Evolutionary conservation across 805 yeast species (phyloP), one percentile per base, ranked within the genome.

Genomic region (Candida morakotiae): DNA sequence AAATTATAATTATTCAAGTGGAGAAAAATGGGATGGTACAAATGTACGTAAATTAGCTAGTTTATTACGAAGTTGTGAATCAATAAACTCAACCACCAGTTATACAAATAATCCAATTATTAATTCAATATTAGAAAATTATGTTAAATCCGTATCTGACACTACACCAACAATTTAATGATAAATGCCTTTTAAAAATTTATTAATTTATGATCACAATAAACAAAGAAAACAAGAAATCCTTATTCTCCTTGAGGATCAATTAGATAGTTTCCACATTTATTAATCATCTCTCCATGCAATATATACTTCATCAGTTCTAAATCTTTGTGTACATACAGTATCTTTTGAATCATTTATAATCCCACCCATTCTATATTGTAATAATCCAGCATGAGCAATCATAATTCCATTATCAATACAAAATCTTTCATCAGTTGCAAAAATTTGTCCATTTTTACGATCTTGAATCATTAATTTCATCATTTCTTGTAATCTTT

Each of bases 381-480:
- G 86, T 41, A 93, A 58, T 33, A 93, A 64, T 0, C 98, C 98
- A 0, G 98, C 98, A 53, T 93, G 98, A 0, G 98, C 98, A 51
- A 93, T 93, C 98, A 93, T 93, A 26, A 91, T 93, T 9, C 98
- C 98, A 53, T 93, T 93, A 56, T 93, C 98, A 30, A 93, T 93
- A 62, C 98, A 93, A 56, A 93, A 91, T 41, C 98, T 64, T 55
- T 93, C 98, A 59, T 93, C 98, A 0, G 98, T 93, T 2, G 98
- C 96, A 56, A 72, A 87, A 3, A 93, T 82, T n/a, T 77, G 71
- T 0, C 98, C 98, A 47, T 81, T 79, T 41, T 60, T 64, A 46
- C 98, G 69, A 52, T 89, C 98, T 31, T 72, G 59, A 15, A 91
- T 95, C 98, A 93, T 93, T 31, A 74, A 62, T n/a, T 75, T 85